Base-by-base conservation (phyloP, 495 filamentous ascomycete species). In the Cudoniella acicularis region DNA sequence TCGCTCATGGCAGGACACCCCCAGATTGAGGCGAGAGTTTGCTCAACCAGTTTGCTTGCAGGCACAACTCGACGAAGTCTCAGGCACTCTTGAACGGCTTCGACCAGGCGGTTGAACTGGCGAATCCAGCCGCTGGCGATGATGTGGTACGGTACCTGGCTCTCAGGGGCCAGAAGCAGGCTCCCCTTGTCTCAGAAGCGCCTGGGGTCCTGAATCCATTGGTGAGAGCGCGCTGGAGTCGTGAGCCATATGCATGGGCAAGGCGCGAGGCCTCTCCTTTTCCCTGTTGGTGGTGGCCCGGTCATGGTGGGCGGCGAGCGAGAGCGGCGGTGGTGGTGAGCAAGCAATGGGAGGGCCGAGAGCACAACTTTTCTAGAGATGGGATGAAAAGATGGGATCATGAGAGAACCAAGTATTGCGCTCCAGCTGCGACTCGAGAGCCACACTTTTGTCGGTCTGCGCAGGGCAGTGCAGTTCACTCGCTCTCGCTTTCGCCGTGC, bases 221-320 rank as follows among this genome's bases (percentile, higher is more conserved):
- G 43, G 43, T 47, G 43, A 47, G 43, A 21, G 43, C 43, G 20
- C 43, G 30, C 56, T 3, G 13, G 22, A 16, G 25, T 18, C 40
- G 18, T 43, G n/a, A 20, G 51, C 52, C 22, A 52, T 59, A 57
- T 63, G 20, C 49, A 24, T 47, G 22, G 25, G 51, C 20, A 40
- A 18, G 41, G 11, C 21, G 53, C 20, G 30, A 30, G 41, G 11
- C 17, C 43, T 16, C 52, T 43, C 30, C 8, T 50, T 22, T 50
- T 36, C 30, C 13, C 6, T 13, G 30, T 6, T n/a, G n/a, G n/a
- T n/a, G n/a, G n/a, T n/a, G n/a, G n/a, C n/a, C n/a, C n/a, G n/a
- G n/a, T n/a, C n/a, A n/a, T n/a, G n/a, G n/a, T n/a, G n/a, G n/a
- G n/a, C n/a, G 36, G 36, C 36, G 9, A 41, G 36, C 9, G n/a